A percentile compares a stretch with the other conserved stretches of the same genome.
phyloP scores from a whole-genome alignment of 2,329 filamentous ascomycete species.

The Plenodomus biglobosus region DNA sequence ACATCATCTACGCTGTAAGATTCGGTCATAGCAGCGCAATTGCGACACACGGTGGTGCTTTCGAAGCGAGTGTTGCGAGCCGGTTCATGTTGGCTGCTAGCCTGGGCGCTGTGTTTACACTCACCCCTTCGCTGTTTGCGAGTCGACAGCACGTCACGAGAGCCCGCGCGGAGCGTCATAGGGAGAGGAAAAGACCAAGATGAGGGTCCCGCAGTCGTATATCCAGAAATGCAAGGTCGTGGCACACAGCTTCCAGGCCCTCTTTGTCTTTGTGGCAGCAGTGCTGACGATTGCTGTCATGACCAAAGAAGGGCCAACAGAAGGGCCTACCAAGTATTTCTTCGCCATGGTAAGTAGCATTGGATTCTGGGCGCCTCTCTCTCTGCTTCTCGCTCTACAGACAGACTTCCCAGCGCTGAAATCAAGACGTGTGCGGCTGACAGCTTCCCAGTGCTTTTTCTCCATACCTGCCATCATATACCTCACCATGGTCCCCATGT shows the following conservation, averaged over 20 bases:
- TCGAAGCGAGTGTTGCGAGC: too few species aligned
- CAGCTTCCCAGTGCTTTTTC: slow-evolving; percentile 57
- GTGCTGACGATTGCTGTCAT: slow-evolving; percentile 61
- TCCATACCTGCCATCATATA: slow-evolving; percentile 61
- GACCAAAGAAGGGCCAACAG: slow-evolving; percentile 56
- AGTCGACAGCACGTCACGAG: slow-evolving; percentile 1
- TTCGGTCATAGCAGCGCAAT: too few species aligned
- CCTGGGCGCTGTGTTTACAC: slow-evolving; percentile 10
- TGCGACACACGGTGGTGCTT: background rate
- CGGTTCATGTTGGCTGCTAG: background rate
- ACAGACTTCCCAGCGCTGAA: too few species aligned
- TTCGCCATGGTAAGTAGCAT: slow-evolving; percentile 56
- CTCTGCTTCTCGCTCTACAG: too few species aligned
- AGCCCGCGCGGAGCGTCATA: background rate
- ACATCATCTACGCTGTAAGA: background rate
- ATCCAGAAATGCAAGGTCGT: slow-evolving; percentile 59
- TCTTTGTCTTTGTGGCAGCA: slow-evolving; percentile 61
- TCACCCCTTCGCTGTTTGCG: background rate
- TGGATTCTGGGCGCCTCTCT: background rate
- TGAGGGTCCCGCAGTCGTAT: slow-evolving; percentile 50
- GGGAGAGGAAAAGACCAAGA: slow-evolving; percentile 20
- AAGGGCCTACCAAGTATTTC: slow-evolving; percentile 58
- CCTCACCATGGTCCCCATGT: slow-evolving; percentile 62
- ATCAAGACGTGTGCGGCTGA: too few species aligned
- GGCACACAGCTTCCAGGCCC: slow-evolving; percentile 56